These are phyloP conservation scores for sorghum (Sorghum bicolor) DNA, from an alignment of 176 grass and related monocot species.

Conservation along the genomic window DNA sequence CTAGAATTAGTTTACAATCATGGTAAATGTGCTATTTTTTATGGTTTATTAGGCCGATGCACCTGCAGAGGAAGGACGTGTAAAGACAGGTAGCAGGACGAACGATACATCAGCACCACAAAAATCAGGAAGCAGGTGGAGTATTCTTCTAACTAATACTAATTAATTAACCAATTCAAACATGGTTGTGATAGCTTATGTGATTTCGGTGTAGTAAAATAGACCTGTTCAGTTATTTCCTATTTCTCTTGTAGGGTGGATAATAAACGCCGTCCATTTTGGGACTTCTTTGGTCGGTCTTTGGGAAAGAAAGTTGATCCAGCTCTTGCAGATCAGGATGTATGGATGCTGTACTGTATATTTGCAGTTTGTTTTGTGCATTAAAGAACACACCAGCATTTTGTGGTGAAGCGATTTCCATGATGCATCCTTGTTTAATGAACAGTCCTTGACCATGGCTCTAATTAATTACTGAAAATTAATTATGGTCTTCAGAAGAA, in stretches of 20 bases:
- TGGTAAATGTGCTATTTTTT: slow-evolving; percentile 24
- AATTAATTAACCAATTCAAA: neutral
- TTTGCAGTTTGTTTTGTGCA: neutral
- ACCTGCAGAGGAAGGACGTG: slow-evolving; percentile 48
- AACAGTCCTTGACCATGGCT: neutral
- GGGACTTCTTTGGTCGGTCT: slow-evolving; percentile 51
- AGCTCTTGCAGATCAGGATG: slow-evolving; percentile 45
- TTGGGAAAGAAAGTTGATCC: slow-evolving; percentile 40
- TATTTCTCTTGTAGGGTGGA: slow-evolving; percentile 41
- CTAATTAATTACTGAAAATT: slow-evolving; percentile 9
- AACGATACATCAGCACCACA: slow-evolving; percentile 28
- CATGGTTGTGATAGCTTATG: slow-evolving; percentile 25
- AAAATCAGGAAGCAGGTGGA: slow-evolving; percentile 53
- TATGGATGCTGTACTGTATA: slow-evolving; percentile 42
- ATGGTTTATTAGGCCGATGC: slow-evolving; percentile 54
- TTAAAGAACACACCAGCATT: slow-evolving; percentile 11
- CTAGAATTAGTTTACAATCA: neutral
- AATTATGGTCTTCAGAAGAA: slow-evolving; percentile 11
- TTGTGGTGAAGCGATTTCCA: neutral
- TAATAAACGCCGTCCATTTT: slow-evolving; percentile 59
- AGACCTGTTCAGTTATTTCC: slow-evolving; percentile 1
- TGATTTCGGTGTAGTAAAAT: slow-evolving; percentile 18
- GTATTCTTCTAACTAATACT: slow-evolving; percentile 9
- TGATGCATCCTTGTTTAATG: neutral
- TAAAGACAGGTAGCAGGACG: slow-evolving; percentile 22